Base-by-base conservation (phyloP, 2,329 filamentous ascomycete genomes). In the Trichoderma asperellum region DNA sequence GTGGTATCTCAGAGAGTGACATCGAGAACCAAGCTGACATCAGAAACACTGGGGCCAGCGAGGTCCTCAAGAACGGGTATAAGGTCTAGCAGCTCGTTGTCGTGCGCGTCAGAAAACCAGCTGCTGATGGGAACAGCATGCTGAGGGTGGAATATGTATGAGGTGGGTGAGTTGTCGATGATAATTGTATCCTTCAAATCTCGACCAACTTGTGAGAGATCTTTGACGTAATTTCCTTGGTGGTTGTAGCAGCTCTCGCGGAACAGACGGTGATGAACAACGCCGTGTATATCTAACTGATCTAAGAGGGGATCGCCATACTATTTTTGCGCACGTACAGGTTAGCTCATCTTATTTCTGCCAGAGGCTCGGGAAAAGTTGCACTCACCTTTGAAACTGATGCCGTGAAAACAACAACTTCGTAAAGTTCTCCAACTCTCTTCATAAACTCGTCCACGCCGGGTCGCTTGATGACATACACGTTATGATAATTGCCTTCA, bases 371-470 rank as follows among this genome's bases (percentile, higher is more conserved):
- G n/a, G 21, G 3, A 32, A 27, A 49, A 27, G 21, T 6, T 5
- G 2, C 11, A 27, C 77, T 74, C 83, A 94, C 93, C 88, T 99
- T 99, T 52, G 96, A 97, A 63, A 99, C 96, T 10, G 96, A 99
- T 65, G 96, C 96, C 52, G 96, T 99, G 79, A 99, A 99, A 57
- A 99, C 95, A 32, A 99, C 96, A 60, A 99, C 95, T 82, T 99
- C 96, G 77, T 98, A 99, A 61, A 99, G 86, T 81, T 99, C 96
- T 61, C 96, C 96, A 43, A 99, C 94, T 70, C 96, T 87, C 85
- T 98, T 98, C 93, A 99, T 97, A 81, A 99, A 99, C 73, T 96
- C 91, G 78, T 99, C 96, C 24, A 99, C 96, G 66, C 96, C 96
- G n/a, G 96, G 96, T 76, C 96, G 89, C 83, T 99, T 99, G 80